Base-by-base conservation (phyloP, 805 yeast species). In the Clavispora vitiphila region DNA sequence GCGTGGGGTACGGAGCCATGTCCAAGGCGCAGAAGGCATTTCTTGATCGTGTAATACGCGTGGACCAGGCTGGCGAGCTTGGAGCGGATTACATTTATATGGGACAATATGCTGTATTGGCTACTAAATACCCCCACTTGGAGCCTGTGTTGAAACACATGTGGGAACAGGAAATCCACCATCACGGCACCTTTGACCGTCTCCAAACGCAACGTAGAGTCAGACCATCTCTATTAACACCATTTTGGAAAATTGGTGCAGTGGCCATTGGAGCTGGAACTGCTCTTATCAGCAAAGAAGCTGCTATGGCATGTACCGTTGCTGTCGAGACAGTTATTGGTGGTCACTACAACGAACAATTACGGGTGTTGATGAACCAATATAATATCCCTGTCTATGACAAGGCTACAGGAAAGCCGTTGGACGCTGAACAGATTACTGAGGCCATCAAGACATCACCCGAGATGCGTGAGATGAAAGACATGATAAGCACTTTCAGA, bases 271-370 rank as follows among this genome's bases (percentile, higher is more conserved):
- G 99, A 3, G 78, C 80, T 1, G 84, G 82, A 1, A 93, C 98
- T 0, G 97, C 96, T 0, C 53, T 85, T 40, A 64, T 89, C 48
- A 83, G 96, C 14, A 87, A 88, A 56, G 96, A 91, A 59, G 97
- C 96, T 2, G 98, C 99, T 2, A 93, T 93, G 99, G 98, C 99
- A 1, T 93, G 99, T 61, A 93, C 99, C 0, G 98, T 90, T 46
- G 98, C 98, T 0, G 98, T 93, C 2, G 99, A 93, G 63, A 93
- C 99, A 0, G 98, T 93, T 5, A 93, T 93, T 60, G 99, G 99
- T 2, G 86, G 86, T 1, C 99, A 93, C 60, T 93, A 93, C 64
- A 93, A 93, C 59, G 82, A 81, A 47, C 99, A 93, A 61, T 69
- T 93, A 50, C 72, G 99, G 40, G 78, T 81, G 31, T 69, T 93